Percentiles rank a stretch among this genome's conserved stretches.
Evolutionary conservation across 345 rosid species (phyloP).

Genomic region (Erucastrum elatum): DNA sequence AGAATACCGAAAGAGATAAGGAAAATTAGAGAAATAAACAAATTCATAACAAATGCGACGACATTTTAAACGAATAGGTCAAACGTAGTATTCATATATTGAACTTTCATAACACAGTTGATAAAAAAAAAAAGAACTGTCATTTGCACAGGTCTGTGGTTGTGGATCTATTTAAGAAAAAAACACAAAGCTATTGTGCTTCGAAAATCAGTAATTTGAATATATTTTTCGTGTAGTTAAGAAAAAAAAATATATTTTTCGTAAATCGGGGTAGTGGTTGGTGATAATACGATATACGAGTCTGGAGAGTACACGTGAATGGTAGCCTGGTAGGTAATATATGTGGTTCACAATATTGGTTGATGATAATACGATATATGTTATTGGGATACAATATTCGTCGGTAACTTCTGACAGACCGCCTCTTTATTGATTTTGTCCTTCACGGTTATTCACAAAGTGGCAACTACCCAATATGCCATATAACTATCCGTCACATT

Average conservation of each 20-base stretch:
- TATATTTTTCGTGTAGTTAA: too few relatives aligned
- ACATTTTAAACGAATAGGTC: not conserved
- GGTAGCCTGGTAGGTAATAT: constrained; percentile 26
- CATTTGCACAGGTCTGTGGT: too few relatives aligned
- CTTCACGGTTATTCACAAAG: not conserved
- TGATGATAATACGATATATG: not conserved
- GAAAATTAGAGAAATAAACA: not conserved
- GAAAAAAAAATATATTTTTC: not conserved
- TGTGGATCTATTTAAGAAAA: too few relatives aligned
- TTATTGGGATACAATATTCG: not conserved
- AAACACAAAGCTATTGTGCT: too few relatives aligned
- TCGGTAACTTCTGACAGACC: not conserved
- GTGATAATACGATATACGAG: too few relatives aligned
- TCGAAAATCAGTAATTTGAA: too few relatives aligned
- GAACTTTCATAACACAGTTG: not conserved
- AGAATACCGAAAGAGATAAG: not conserved
- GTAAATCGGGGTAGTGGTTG: constrained; percentile 16
- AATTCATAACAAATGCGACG: not conserved
- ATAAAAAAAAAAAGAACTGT: too few relatives aligned
- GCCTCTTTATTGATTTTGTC: not conserved
- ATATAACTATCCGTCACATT: not conserved
- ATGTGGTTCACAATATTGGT: constrained; percentile 12
- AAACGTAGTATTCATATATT: not conserved
- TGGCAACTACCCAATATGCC: not conserved
- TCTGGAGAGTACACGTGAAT: not conserved